phyloP scores from a whole-genome alignment of 352 stramenopile species.

The Phytophthora pini region DNA sequence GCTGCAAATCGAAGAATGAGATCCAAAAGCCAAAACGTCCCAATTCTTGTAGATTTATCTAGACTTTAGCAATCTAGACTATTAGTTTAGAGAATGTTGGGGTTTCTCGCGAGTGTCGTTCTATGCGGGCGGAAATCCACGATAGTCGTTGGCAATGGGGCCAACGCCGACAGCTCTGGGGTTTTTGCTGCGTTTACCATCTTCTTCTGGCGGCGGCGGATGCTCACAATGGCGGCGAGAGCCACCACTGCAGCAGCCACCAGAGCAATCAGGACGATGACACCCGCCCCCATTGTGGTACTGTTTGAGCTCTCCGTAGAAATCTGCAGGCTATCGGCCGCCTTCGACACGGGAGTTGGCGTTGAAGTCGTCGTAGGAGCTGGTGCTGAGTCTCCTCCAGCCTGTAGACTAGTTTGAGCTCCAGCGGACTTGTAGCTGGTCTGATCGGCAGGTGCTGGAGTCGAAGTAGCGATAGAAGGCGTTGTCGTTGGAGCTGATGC shows the following conservation, averaged over 20 bases:
- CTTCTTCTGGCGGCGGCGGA: constrained; percentile 55
- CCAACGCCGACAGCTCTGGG: constrained; percentile 40
- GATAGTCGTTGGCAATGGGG: constrained; percentile 29
- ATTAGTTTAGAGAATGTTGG: constrained; percentile 35
- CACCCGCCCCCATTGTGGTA: constrained; percentile 24
- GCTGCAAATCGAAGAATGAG: constrained; percentile 26
- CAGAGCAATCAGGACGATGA: constrained; percentile 50
- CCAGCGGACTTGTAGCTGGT: constrained; percentile 18
- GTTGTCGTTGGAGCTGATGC: constrained; percentile 13
- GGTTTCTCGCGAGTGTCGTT: constrained; percentile 18
- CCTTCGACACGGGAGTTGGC: constrained; percentile 17
- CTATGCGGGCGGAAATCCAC: constrained; percentile 32
- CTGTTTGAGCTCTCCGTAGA: constrained; percentile 40
- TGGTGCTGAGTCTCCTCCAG: not conserved
- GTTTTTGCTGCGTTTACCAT: constrained; percentile 51
- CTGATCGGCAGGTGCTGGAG: constrained; percentile 5
- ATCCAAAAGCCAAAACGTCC: not conserved
- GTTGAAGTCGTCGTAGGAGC: constrained; percentile 4
- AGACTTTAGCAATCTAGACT: too few relatives aligned
- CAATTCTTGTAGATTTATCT: not conserved
- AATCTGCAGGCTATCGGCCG: constrained; percentile 23
- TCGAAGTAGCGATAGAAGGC: constrained; percentile 12
- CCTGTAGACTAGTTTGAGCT: constrained; percentile 14
- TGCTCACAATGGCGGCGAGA: constrained; percentile 45
- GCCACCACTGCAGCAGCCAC: constrained; percentile 49